Percentiles rank a stretch among this genome's conserved stretches.
Evolutionary conservation across 2,329 filamentous ascomycete genomes (phyloP).

Genomic region (Chaetomium sp.): DNA sequence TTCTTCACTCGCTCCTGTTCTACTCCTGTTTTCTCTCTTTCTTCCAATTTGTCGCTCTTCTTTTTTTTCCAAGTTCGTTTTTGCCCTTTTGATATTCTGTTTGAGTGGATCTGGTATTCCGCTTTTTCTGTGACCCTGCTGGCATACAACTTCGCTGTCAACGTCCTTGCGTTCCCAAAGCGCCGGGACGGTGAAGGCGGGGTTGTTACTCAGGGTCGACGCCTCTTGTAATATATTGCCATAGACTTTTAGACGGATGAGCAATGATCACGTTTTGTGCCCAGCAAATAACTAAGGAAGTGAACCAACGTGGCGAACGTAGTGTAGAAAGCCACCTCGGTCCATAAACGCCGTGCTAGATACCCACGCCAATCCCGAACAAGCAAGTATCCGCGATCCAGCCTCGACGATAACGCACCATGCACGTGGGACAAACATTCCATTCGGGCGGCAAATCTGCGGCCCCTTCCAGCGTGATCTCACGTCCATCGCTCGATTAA

Average conservation of each 20-base stretch:
- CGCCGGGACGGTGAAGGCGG: no score
- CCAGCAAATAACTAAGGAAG: not conserved
- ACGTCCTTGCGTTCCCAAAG: no score
- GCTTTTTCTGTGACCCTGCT: not conserved
- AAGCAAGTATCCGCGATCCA: no score
- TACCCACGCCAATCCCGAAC: no score
- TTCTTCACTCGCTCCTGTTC: no score
- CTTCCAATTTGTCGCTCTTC: not conserved
- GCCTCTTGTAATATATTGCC: not conserved
- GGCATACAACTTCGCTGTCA: not conserved
- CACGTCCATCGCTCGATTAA: no score
- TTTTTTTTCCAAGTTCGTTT: not conserved
- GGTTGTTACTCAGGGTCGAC: not conserved
- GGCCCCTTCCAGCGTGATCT: no score
- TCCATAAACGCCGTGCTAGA: not conserved
- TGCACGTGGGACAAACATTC: no score
- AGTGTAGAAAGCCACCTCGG: not conserved
- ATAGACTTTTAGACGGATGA: not conserved
- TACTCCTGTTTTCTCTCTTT: no score
- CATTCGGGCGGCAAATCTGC: no score
- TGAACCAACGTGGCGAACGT: no score
- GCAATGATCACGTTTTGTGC: not conserved
- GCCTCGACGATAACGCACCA: no score
- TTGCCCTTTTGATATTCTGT: not conserved
- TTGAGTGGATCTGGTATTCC: not conserved